These are phyloP conservation scores for Physcomitrellopsis africana DNA, from an alignment of 225 moss, liverwort and hornwort species.

Conservation along the genomic window DNA sequence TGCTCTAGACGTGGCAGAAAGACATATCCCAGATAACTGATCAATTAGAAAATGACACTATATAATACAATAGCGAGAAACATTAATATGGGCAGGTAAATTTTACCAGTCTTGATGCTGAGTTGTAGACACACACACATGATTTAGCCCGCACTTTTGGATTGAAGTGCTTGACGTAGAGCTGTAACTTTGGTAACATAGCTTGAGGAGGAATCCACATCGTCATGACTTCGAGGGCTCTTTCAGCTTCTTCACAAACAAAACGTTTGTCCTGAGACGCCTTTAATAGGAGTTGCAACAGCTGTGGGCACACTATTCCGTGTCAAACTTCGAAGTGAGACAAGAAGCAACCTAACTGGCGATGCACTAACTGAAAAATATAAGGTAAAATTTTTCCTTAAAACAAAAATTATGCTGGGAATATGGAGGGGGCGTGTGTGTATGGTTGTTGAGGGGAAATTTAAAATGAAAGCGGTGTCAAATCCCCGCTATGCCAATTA, in stretches of 20 bases:
- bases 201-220: conserved; percentile 70
- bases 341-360: neutral
- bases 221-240: conserved; percentile 79
- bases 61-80: neutral
- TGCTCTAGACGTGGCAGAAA: too few relatives aligned
- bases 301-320: conserved; percentile 49
- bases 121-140: conserved; percentile 81
- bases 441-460: too few relatives aligned
- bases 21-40: neutral
- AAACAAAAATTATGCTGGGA: neutral
- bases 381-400: neutral
- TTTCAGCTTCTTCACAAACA: conserved; percentile 98
- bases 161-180: conserved; percentile 85
- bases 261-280: conserved; percentile 99
- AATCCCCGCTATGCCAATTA: neutral
- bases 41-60: neutral
- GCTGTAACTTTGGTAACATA: conserved; percentile 79
- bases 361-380: neutral
- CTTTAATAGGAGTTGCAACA: conserved; percentile 90
- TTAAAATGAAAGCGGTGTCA: neutral
- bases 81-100: conserved; percentile 3
- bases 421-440: too few relatives aligned
- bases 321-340: conserved; percentile 27
- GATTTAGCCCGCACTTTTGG: conserved; percentile 97
- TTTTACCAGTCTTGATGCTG: conserved; percentile 78